Percentiles rank a stretch among this genome's conserved stretches.
Conservation (phyloP, 179 eudicot species). For the Amaranthus tricolor region DNA sequence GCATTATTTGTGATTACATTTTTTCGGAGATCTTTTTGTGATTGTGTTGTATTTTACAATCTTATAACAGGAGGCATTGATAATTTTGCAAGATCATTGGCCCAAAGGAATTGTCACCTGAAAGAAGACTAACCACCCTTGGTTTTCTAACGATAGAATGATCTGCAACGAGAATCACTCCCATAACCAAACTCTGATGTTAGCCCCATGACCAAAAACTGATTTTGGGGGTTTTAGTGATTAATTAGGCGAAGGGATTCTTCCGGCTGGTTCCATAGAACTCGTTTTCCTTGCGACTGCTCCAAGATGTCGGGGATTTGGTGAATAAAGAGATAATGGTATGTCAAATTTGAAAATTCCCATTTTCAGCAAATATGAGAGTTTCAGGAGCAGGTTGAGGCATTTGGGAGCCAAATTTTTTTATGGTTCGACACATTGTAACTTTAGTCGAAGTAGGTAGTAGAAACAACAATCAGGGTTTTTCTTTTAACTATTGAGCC, state of each 20-base stretch:
- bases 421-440: constrained; percentile 27
- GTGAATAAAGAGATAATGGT: background rate
- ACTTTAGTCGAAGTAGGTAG: constrained; percentile 14
- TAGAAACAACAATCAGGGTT: constrained; percentile 7
- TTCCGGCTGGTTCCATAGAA: background rate
- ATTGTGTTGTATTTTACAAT: constrained; percentile 24
- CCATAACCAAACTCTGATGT: constrained; percentile 6
- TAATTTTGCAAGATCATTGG: constrained; percentile 43
- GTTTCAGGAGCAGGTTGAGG: constrained; percentile 2
- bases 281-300: background rate
- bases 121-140: constrained; percentile 34
- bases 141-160: constrained; percentile 19
- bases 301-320: background rate
- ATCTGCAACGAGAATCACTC: constrained; percentile 11
- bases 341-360: background rate
- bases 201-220: constrained; percentile 9
- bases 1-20: background rate
- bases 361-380: background rate
- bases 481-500: constrained; percentile 1
- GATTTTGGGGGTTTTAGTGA: background rate
- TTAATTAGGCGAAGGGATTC: background rate
- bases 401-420: constrained; percentile 1
- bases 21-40: constrained; percentile 16
- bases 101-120: constrained; percentile 34
- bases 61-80: constrained; percentile 56